Conservation (phyloP, 2,329 filamentous ascomycete genomes). For the Emmonsiellopsis sp. region DNA sequence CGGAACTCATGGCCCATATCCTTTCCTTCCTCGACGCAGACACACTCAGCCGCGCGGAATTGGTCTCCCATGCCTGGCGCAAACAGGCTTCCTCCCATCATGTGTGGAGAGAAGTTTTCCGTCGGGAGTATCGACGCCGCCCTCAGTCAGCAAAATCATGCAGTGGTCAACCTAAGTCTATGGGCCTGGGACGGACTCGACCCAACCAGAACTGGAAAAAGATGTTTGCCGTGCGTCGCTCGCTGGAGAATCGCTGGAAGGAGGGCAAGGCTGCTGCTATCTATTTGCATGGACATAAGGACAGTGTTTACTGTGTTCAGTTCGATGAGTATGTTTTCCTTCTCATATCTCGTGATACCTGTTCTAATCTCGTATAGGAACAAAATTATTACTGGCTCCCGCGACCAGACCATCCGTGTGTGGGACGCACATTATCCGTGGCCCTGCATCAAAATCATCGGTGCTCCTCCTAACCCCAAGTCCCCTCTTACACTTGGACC, state of each 20-base stretch:
- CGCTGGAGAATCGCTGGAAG: slow-evolving; percentile 72
- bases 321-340: slow-evolving; percentile 72
- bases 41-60: slow-evolving; percentile 47
- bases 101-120: slow-evolving; percentile 56
- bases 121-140: slow-evolving; percentile 42
- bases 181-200: slow-evolving; percentile 44
- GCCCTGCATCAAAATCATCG: slow-evolving; percentile 77
- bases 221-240: slow-evolving; percentile 68
- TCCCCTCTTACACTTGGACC: slow-evolving; percentile 29
- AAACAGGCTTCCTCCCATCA: slow-evolving; percentile 46
- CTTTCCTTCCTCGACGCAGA: slow-evolving; percentile 51
- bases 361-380: slow-evolving; percentile 42
- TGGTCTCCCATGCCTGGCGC: slow-evolving; percentile 50
- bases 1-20: slow-evolving; percentile 51
- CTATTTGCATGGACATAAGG: slow-evolving; percentile 85
- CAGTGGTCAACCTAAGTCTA: slow-evolving; percentile 12
- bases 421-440: slow-evolving; percentile 85
- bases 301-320: slow-evolving; percentile 96
- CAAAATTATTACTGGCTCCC: slow-evolving; percentile 94
- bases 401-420: slow-evolving; percentile 88
- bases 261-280: slow-evolving; percentile 68
- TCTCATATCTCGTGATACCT: not conserved
- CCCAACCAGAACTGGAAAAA: slow-evolving; percentile 74
- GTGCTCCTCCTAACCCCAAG: slow-evolving; percentile 47
- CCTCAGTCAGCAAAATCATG: slow-evolving; percentile 21